These are phyloP conservation scores for Sutorius australiensis DNA, from an alignment of 768 basidiomycete genomes.

Conservation along the genomic window DNA sequence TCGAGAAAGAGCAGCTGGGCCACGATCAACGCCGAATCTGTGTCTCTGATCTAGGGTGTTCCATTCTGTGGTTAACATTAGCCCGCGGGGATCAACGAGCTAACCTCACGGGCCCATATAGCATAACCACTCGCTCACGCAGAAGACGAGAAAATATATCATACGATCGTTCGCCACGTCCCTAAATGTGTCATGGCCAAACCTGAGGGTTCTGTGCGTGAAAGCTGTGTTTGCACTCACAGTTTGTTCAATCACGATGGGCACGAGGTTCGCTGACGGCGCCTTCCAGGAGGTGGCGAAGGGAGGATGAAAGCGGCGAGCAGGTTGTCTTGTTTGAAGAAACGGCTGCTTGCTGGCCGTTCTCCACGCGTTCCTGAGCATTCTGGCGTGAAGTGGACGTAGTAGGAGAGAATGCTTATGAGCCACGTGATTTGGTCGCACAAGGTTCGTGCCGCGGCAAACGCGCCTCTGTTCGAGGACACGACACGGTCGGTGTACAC, in stretches of 20 bases:
- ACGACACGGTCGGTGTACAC: neutral
- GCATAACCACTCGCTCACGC: constrained; percentile 92
- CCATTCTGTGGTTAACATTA: constrained; percentile 12
- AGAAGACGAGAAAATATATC: constrained; percentile 95
- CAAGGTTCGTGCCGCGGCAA: constrained; percentile 10
- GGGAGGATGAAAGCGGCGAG: constrained; percentile 53
- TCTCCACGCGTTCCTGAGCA: constrained; percentile 30
- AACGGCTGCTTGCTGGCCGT: constrained; percentile 17
- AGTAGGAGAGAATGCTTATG: neutral
- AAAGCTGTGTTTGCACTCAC: constrained; percentile 37
- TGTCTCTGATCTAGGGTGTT: constrained; percentile 71
- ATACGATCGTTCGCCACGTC: constrained; percentile 85
- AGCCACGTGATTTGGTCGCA: constrained; percentile 24
- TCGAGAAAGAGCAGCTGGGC: constrained; percentile 94
- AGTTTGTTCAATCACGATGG: constrained; percentile 92
- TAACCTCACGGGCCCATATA: constrained; percentile 79
- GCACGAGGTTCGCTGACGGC: constrained; percentile 67
- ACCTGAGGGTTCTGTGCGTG: constrained; percentile 14
- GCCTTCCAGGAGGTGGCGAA: constrained; percentile 43
- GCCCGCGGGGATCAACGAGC: constrained; percentile 5
- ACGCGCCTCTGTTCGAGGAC: constrained; percentile 12
- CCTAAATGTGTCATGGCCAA: constrained; percentile 38
- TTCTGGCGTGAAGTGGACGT: constrained; percentile 9
- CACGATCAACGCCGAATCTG: constrained; percentile 83
- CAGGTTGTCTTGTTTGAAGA: constrained; percentile 13